Evolutionary conservation across 2,329 filamentous ascomycete species (phyloP).

Genomic region (Sporothrix brasiliensis): DNA sequence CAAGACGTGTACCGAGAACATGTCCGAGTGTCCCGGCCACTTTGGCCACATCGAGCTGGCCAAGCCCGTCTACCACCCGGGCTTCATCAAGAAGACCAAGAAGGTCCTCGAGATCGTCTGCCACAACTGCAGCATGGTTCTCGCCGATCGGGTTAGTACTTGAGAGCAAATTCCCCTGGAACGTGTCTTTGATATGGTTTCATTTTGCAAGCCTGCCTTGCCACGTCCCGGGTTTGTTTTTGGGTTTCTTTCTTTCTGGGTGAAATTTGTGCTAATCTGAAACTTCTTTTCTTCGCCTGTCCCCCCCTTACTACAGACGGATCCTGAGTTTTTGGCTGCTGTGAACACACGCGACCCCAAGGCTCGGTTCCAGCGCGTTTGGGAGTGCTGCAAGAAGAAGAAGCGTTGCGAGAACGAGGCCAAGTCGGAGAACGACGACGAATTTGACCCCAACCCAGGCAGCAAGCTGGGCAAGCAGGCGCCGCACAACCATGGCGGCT

Average conservation of each 20-base stretch:
- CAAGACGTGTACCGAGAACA: slow-evolving; percentile 92
- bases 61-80: slow-evolving; percentile 90
- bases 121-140: slow-evolving; percentile 97
- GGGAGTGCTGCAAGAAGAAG: slow-evolving; percentile 89
- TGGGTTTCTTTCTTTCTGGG: slow-evolving; percentile 46
- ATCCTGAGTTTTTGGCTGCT: slow-evolving; percentile 80
- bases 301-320: slow-evolving; percentile 59
- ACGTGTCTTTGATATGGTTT: neutral
- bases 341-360: slow-evolving; percentile 89
- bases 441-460: slow-evolving; percentile 59
- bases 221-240: slow-evolving; percentile 45
- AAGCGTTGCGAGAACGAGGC: slow-evolving; percentile 79
- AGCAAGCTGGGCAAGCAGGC: slow-evolving; percentile 55
- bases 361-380: slow-evolving; percentile 88
- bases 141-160: slow-evolving; percentile 96
- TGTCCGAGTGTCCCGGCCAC: slow-evolving; percentile 94
- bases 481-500: slow-evolving; percentile 76
- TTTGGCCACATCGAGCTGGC: slow-evolving; percentile 99
- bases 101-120: slow-evolving; percentile 98
- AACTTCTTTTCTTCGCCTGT: slow-evolving; percentile 41
- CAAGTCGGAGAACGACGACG: slow-evolving; percentile 62
- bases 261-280: slow-evolving; percentile 61
- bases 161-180: slow-evolving; percentile 37
- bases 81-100: slow-evolving; percentile 99
- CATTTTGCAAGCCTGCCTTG: neutral